Base-by-base conservation (phyloP, 2,329 filamentous ascomycete species). In the Claviceps fusiformis region DNA sequence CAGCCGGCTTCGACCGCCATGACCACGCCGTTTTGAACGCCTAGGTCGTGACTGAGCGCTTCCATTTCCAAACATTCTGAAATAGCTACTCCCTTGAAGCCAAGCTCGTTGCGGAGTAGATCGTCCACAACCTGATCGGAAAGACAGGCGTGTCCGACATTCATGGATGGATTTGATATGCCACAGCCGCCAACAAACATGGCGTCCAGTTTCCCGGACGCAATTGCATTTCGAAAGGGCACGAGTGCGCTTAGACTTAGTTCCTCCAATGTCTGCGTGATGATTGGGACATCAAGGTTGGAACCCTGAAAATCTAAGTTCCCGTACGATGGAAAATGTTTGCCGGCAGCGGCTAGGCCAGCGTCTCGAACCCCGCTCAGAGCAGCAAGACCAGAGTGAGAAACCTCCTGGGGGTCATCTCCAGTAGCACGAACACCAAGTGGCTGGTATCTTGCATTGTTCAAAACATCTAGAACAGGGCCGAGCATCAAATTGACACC, bases 31-130 rank as follows among this genome's bases (percentile, higher is more conserved):
- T 93, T 92, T 61, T 92, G 90, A 19, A 98, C 90, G n/a, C 92
- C 92, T 52, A 97, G 93, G 63, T 96, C 95, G 65, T 95, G 89
- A 60, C 89, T 93, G 9, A 97, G 78, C 0, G 91, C 90, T 65
- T 96, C 91, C 92, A 97, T 97, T 67, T 96, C 92, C 8, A 97
- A 73, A 61, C 92, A 97, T 66, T 97, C 92, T 0, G 91, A 96
- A 52, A 97, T 89, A 29, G 93, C 90, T 2, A 97, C 91, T 1
- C 92, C 92, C 52, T 89, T 81, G 63, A 97, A 97, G 2, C 87
- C 86, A 29, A 97, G 79, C 60, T 96, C 90, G 57, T 86, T 86
- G n/a, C 92, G 81, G 3, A 97, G 75, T 27, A 96, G 73, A 56
- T 93, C 89, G 64, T 95, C 88, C 3, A 97, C 90, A 1, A 97